Evolutionary conservation across 2,329 filamentous ascomycete genomes (phyloP).

Genomic region (Phialocephala sp.): DNA sequence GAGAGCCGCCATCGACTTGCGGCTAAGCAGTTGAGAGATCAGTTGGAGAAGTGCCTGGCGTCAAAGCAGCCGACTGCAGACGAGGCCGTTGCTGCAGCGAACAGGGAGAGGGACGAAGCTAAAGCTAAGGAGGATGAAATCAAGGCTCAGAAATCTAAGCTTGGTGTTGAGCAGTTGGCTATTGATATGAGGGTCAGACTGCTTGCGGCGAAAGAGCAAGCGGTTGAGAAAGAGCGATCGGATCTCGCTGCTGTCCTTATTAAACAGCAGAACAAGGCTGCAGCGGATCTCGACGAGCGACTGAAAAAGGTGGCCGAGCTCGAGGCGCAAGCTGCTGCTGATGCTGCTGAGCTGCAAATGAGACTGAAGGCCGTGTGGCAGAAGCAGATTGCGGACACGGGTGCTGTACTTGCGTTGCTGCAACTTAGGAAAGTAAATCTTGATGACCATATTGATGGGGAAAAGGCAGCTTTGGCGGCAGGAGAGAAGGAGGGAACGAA

Average conservation of each 20-base stretch:
- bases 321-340: slow-evolving; percentile 7
- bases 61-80: not conserved
- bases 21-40: not conserved
- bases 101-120: not conserved
- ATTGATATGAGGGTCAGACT: no score
- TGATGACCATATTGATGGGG: not conserved
- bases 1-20: not conserved
- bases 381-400: slow-evolving; percentile 6
- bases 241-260: not conserved
- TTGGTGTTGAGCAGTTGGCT: not conserved
- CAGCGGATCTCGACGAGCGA: not conserved
- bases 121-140: not conserved
- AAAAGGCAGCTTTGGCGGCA: not conserved
- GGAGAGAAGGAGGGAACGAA: not conserved
- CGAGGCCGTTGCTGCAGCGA: not conserved
- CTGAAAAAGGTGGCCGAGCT: not conserved
- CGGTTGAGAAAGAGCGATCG: not conserved
- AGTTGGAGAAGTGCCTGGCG: not conserved
- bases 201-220: not conserved
- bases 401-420: not conserved
- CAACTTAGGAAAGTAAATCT: slow-evolving; percentile 3
- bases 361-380: slow-evolving; percentile 14
- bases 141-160: not conserved
- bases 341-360: slow-evolving; percentile 9
- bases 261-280: not conserved